phyloP scores from a whole-genome alignment of 768 basidiomycete genomes.

The Multifurca ochricompacta region DNA sequence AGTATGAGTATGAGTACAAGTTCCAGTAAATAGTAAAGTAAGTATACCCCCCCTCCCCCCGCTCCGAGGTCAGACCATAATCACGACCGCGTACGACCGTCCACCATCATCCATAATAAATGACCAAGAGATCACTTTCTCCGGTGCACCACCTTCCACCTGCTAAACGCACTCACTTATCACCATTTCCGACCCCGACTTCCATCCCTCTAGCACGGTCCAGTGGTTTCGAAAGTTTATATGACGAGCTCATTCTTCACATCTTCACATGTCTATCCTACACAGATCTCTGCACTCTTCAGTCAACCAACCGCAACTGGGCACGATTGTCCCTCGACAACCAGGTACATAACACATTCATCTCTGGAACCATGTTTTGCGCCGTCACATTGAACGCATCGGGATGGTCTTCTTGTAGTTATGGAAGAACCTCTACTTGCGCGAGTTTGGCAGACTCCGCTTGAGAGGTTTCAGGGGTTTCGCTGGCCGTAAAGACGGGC shows the following conservation, averaged over 20 bases:
- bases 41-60: neutral
- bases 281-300: conserved; percentile 57
- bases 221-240: conserved; percentile 45
- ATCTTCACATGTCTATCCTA: conserved; percentile 67
- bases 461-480: conserved; percentile 63
- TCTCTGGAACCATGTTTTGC: conserved; percentile 18
- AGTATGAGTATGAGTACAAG: too few species aligned
- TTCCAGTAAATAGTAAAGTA: too few species aligned
- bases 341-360: conserved; percentile 38
- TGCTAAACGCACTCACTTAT: conserved; percentile 39
- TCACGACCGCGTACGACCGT: neutral
- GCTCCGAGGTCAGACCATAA: neutral
- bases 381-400: conserved; percentile 16
- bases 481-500: conserved; percentile 45
- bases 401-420: conserved; percentile 34
- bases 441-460: conserved; percentile 56
- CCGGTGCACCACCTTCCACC: conserved; percentile 39
- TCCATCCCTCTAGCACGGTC: conserved; percentile 22
- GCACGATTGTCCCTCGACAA: conserved; percentile 59
- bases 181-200: neutral
- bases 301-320: conserved; percentile 59
- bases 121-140: conserved; percentile 27
- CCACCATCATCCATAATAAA: neutral
- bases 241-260: conserved; percentile 67
- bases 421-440: conserved; percentile 62